Percentiles rank a stretch among this genome's conserved stretches.
Conservation (phyloP, 345 rosid genomes). For the Hirschfeldia incana region DNA sequence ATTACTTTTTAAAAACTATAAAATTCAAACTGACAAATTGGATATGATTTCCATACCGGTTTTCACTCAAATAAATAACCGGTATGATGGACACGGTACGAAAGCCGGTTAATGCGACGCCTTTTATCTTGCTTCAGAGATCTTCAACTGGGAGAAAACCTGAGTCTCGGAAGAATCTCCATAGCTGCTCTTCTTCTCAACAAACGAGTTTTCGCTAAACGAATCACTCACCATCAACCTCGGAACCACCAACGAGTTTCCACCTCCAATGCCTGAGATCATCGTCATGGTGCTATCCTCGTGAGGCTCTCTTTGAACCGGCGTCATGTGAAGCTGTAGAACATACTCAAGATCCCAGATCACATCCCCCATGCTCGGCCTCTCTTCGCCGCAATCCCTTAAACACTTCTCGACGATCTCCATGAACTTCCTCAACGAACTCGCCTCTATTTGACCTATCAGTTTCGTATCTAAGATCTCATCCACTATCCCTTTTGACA, state of each 20-base stretch:
- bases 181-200: background rate
- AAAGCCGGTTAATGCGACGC: background rate
- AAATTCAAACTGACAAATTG: background rate
- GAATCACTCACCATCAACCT: constrained; percentile 23
- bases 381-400: constrained; percentile 46
- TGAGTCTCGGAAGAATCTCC: constrained; percentile 13
- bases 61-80: background rate
- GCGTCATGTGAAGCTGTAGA: constrained; percentile 24
- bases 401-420: constrained; percentile 62
- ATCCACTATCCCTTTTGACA: constrained; percentile 11
- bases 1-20: background rate
- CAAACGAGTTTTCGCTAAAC: constrained; percentile 20
- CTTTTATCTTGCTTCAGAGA: background rate
- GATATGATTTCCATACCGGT: background rate
- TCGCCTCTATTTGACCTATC: constrained; percentile 23
- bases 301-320: constrained; percentile 1
- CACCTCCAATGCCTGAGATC: constrained; percentile 1
- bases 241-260: constrained; percentile 18
- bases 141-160: background rate
- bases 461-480: constrained; percentile 23
- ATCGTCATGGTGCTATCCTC: constrained; percentile 26
- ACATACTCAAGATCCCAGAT: constrained; percentile 47
- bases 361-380: constrained; percentile 64
- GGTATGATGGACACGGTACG: background rate
- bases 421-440: constrained; percentile 42